Evolutionary conservation across 306 rosid genomes (phyloP).

Genomic region (peach (Prunus persica)): DNA sequence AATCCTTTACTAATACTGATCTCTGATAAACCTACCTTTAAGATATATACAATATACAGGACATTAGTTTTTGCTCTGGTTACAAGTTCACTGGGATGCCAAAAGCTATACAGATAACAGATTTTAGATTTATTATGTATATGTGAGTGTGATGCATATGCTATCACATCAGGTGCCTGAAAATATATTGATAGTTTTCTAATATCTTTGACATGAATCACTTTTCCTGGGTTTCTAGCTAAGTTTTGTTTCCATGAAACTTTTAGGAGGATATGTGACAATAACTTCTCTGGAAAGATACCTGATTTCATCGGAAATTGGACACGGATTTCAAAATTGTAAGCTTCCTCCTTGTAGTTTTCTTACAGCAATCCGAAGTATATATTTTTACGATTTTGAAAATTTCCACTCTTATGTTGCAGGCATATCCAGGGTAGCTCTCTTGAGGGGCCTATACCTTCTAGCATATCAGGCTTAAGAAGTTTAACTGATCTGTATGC

Average conservation of each 20-base stretch:
- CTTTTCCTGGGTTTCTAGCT: neutral
- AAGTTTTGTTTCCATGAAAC: constrained; percentile 21
- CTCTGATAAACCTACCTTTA: neutral
- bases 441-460: constrained; percentile 87
- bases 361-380: constrained; percentile 19
- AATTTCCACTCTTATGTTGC: constrained; percentile 22
- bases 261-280: constrained; percentile 82
- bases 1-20: neutral
- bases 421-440: constrained; percentile 79
- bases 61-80: too few species aligned
- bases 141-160: neutral
- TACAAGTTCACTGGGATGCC: too few species aligned
- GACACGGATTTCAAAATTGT: constrained; percentile 69
- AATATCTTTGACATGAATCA: neutral
- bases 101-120: neutral
- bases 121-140: neutral
- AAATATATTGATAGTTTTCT: neutral
- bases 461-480: constrained; percentile 63
- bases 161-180: neutral
- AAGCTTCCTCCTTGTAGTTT: constrained; percentile 33
- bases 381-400: neutral
- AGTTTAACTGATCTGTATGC: constrained; percentile 73
- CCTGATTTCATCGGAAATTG: constrained; percentile 75
- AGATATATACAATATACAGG: too few species aligned
- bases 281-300: constrained; percentile 67